Conservation (phyloP, 345 rosid species). For the Turnera subulata region DNA sequence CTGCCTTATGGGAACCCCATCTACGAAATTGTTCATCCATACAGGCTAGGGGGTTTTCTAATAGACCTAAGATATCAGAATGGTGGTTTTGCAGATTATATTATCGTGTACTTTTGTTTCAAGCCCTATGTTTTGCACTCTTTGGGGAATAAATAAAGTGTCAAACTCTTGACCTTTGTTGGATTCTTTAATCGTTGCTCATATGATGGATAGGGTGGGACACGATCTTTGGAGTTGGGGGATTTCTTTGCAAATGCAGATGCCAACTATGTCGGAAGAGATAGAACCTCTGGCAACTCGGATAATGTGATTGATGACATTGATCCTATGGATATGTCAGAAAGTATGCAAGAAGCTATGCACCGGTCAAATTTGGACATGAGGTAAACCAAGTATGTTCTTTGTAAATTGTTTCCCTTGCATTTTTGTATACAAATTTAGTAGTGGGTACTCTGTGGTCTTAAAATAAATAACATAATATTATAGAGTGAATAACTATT, state of each 20-base stretch:
- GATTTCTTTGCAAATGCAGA: constrained; percentile 74
- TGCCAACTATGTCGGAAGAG: constrained; percentile 49
- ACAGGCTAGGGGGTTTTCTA: too few relatives aligned
- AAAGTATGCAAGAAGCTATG: constrained; percentile 98
- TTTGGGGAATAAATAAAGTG: too few relatives aligned
- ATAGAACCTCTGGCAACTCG: constrained; percentile 36
- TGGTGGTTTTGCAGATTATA: too few relatives aligned
- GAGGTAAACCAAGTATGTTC: constrained; percentile 56
- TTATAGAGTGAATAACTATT: too few relatives aligned
- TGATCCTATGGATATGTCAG: constrained; percentile 96
- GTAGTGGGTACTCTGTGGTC: too few relatives aligned
- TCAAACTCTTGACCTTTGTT: constrained; percentile 7
- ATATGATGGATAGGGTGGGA: constrained; percentile 52
- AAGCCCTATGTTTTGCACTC: too few relatives aligned
- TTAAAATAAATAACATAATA: too few relatives aligned
- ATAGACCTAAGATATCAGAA: too few relatives aligned
- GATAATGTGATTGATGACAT: constrained; percentile 39
- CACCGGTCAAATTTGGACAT: constrained; percentile 89
- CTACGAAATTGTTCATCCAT: too few relatives aligned
- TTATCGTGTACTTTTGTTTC: too few relatives aligned
- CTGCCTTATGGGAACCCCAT: too few relatives aligned
- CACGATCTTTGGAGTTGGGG: constrained; percentile 62
- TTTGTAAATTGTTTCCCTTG: constrained; percentile 13
- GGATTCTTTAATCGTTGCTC: constrained; percentile 17
- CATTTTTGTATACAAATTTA: too few relatives aligned